Conservation (phyloP, 1,284 basidiomycete species). For the Tilletia walkeri region DNA sequence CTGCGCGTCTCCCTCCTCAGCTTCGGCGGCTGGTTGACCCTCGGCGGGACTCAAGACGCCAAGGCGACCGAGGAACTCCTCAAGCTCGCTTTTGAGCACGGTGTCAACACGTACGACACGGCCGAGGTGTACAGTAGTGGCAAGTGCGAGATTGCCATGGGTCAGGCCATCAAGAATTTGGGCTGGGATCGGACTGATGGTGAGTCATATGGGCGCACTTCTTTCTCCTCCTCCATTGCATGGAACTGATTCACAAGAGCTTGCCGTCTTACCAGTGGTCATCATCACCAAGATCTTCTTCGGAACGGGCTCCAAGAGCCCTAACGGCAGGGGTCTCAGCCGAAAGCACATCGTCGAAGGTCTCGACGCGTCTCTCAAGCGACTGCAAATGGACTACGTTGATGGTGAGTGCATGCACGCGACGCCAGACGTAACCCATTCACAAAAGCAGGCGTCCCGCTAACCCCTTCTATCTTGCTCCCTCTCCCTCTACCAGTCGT, state of each 20-base stretch:
- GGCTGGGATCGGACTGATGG: constrained; percentile 68
- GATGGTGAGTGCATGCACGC: constrained; percentile 17
- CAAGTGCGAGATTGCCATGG: constrained; percentile 71
- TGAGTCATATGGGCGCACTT: neutral
- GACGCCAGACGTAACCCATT: constrained; percentile 9
- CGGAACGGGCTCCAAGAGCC: constrained; percentile 57
- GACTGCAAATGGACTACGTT: constrained; percentile 72
- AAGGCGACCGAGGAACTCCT: constrained; percentile 38
- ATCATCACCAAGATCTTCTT: constrained; percentile 68
- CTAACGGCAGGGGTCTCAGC: constrained; percentile 66
- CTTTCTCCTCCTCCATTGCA: neutral
- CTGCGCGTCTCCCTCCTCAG: constrained; percentile 42
- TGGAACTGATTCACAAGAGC: neutral
- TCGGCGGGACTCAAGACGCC: constrained; percentile 36
- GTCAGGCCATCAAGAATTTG: constrained; percentile 73
- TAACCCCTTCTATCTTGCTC: constrained; percentile 18
- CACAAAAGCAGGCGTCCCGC: neutral
- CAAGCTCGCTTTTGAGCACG: constrained; percentile 52
- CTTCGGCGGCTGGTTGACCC: constrained; percentile 39
- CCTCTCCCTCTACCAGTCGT: constrained; percentile 25
- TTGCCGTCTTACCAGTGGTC: constrained; percentile 58
- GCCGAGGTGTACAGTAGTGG: constrained; percentile 71
- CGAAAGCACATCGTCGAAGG: constrained; percentile 83
- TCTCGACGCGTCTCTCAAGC: constrained; percentile 66
- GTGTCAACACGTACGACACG: constrained; percentile 70